phyloP scores from a whole-genome alignment of 768 basidiomycete genomes.

The Leccinum imitatum region DNA sequence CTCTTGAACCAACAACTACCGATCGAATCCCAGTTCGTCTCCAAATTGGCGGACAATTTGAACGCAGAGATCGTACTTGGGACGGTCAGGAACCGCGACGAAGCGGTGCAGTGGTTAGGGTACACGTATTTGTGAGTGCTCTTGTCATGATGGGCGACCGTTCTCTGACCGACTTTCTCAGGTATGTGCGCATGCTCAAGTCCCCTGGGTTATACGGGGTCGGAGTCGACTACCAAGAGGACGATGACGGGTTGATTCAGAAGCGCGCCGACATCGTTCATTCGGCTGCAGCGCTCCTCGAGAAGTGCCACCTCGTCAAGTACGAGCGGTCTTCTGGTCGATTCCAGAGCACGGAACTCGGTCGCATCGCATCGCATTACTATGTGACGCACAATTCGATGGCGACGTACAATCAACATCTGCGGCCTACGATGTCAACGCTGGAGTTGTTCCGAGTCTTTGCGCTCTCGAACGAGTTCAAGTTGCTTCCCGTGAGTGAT shows the following conservation, averaged over 20 bases:
- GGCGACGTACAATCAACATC: slow-evolving; percentile 94
- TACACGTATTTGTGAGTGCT: slow-evolving; percentile 84
- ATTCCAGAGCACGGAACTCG: slow-evolving; percentile 92
- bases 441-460: slow-evolving; percentile 96
- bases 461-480: slow-evolving; percentile 94
- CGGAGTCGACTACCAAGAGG: slow-evolving; percentile 87
- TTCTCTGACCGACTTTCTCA: slow-evolving; percentile 27
- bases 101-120: slow-evolving; percentile 96
- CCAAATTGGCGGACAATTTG: slow-evolving; percentile 89
- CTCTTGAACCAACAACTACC: slow-evolving; percentile 96
- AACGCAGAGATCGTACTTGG: slow-evolving; percentile 98
- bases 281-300: slow-evolving; percentile 88
- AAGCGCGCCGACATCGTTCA: slow-evolving; percentile 94
- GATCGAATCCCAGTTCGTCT: slow-evolving; percentile 93
- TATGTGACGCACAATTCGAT: slow-evolving; percentile 96
- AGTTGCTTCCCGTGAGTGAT: slow-evolving; percentile 68
- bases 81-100: slow-evolving; percentile 91
- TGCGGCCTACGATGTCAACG: slow-evolving; percentile 81
- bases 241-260: slow-evolving; percentile 78
- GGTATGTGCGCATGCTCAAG: slow-evolving; percentile 93
- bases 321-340: slow-evolving; percentile 87
- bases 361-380: slow-evolving; percentile 92
- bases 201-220: slow-evolving; percentile 87
- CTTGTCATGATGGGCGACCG: slow-evolving; percentile 9
- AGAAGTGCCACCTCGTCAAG: slow-evolving; percentile 92